Evolutionary conservation across 1,284 basidiomycete species (phyloP).

Genomic region (Austroboletus olivaceoglutinosus): DNA sequence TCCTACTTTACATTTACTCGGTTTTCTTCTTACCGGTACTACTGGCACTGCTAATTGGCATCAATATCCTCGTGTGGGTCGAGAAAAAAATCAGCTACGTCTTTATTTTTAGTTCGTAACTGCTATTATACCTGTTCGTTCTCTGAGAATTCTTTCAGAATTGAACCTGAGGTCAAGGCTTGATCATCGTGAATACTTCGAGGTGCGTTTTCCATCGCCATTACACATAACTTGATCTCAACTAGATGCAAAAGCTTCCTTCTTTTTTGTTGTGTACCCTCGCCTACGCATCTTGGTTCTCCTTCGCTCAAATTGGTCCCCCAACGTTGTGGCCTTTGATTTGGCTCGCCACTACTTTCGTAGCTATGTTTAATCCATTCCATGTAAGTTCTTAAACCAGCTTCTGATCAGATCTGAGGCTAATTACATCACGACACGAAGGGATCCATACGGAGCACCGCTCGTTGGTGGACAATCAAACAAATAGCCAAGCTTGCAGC

Average conservation of each 20-base stretch:
- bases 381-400: constrained; percentile 46
- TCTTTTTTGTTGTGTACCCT: constrained; percentile 75
- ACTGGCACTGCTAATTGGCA: constrained; percentile 75
- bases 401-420: not conserved
- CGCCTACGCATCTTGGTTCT: constrained; percentile 82
- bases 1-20: constrained; percentile 80
- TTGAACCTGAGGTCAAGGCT: constrained; percentile 73
- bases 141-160: constrained; percentile 44
- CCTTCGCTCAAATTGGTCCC: constrained; percentile 65
- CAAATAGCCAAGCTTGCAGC: constrained; percentile 61
- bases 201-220: constrained; percentile 44
- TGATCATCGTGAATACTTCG: constrained; percentile 81
- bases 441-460: constrained; percentile 23
- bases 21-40: constrained; percentile 73
- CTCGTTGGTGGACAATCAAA: constrained; percentile 79
- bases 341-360: constrained; percentile 69
- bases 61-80: constrained; percentile 82
- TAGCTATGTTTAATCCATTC: constrained; percentile 76
- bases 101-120: constrained; percentile 81
- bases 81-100: constrained; percentile 80
- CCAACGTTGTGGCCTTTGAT: constrained; percentile 74
- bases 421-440: not conserved
- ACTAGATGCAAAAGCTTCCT: constrained; percentile 57
- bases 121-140: not conserved
- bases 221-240: not conserved